A percentile compares a stretch with the other conserved stretches of the same genome.
Conservation (phyloP, 2,329 filamentous ascomycete species). For the Diaporthe helianthi region DNA sequence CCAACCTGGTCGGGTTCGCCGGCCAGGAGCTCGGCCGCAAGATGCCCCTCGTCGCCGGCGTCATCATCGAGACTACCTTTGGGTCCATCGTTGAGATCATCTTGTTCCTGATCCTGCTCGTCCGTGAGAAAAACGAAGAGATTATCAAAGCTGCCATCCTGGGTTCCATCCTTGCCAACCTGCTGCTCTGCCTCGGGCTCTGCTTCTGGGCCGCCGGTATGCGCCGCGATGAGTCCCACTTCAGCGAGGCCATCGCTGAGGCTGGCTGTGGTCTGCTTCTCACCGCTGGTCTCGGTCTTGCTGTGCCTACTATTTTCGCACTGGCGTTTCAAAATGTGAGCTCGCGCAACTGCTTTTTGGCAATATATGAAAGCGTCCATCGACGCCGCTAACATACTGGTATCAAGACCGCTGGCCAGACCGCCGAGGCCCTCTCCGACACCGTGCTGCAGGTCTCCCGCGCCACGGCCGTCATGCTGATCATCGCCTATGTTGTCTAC, state of each 20-base stretch:
- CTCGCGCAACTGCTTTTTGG: background rate
- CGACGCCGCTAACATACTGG: background rate
- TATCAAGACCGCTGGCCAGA: constrained; percentile 13
- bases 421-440: constrained; percentile 42
- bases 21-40: constrained; percentile 77
- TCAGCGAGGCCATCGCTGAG: constrained; percentile 79
- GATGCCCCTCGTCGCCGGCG: constrained; percentile 74
- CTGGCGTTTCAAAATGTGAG: constrained; percentile 22
- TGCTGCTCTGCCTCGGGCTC: constrained; percentile 78
- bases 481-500: constrained; percentile 61
- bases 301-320: constrained; percentile 43
- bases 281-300: constrained; percentile 66
- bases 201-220: constrained; percentile 83
- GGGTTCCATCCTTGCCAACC: constrained; percentile 82
- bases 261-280: constrained; percentile 79
- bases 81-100: constrained; percentile 83
- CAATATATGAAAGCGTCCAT: no score
- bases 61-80: constrained; percentile 67
- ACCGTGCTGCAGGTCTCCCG: constrained; percentile 63
- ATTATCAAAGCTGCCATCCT: constrained; percentile 86
- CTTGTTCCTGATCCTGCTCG: constrained; percentile 78
- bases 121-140: constrained; percentile 56
- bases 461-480: constrained; percentile 63
- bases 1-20: constrained; percentile 78
- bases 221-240: constrained; percentile 70